Evolutionary conservation across 257 asterid species (phyloP).

Genomic region (Nicotiana benthamiana): DNA sequence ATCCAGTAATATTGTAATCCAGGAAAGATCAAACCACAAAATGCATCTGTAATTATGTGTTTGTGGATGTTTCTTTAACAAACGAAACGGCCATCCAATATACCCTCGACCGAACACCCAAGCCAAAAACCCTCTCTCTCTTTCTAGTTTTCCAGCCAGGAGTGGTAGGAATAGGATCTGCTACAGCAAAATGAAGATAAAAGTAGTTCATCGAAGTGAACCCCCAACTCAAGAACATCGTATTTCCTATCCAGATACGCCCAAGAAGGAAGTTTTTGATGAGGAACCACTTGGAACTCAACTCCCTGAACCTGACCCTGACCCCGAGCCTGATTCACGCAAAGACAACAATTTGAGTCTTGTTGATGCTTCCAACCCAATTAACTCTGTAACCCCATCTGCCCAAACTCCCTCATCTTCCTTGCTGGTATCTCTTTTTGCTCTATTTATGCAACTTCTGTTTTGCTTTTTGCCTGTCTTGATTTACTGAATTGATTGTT

Average conservation of each 20-base stretch:
- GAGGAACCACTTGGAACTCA: constrained; percentile 6
- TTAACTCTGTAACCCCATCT: constrained; percentile 8
- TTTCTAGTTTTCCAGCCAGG: neutral
- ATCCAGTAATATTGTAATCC: neutral
- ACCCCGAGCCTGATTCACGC: neutral
- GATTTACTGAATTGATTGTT: constrained; percentile 21
- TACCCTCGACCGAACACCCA: neutral
- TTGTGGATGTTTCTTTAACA: neutral
- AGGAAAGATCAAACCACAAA: neutral
- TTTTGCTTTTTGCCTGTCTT: neutral
- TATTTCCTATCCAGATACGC: constrained; percentile 20
- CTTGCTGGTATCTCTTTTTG: constrained; percentile 17
- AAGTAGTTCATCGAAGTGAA: constrained; percentile 41
- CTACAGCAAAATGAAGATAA: constrained; percentile 43
- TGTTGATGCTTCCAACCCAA: constrained; percentile 5
- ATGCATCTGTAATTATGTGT: neutral
- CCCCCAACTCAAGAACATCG: constrained; percentile 44
- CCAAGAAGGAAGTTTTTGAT: constrained; percentile 25
- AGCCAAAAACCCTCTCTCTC: neutral
- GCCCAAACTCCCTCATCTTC: constrained; percentile 17
- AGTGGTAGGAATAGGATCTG: neutral
- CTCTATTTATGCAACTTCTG: neutral
- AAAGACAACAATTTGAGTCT: constrained; percentile 9
- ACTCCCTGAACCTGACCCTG: constrained; percentile 20
- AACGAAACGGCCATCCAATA: neutral